Conservation (phyloP, 768 basidiomycete genomes). For the Lyophyllum atratum region DNA sequence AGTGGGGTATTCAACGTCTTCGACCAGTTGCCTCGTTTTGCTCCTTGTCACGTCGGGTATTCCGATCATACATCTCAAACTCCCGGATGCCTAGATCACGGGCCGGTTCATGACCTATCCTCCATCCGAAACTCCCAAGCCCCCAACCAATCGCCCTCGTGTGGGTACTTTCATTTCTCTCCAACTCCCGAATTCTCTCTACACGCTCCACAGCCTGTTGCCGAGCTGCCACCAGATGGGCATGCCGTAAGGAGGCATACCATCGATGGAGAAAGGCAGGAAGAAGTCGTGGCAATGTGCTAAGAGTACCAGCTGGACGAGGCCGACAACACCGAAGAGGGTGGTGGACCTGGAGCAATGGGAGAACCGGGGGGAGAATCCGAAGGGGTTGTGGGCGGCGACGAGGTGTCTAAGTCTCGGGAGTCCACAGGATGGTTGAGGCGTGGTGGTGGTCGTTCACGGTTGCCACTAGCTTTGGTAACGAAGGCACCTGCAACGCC, state of each 20-base stretch:
- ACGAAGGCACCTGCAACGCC: constrained; percentile 57
- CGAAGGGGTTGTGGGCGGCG: constrained; percentile 1
- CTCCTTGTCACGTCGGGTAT: neutral
- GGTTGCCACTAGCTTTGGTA: constrained; percentile 8
- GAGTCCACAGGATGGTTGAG: neutral
- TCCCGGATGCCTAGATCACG: constrained; percentile 14
- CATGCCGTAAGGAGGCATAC: constrained; percentile 65
- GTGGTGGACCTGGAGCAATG: neutral
- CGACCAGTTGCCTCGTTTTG: constrained; percentile 3
- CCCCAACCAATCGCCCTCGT: constrained; percentile 61
- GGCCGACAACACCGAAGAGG: constrained; percentile 13
- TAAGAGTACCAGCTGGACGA: constrained; percentile 20
- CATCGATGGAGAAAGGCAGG: constrained; percentile 49
- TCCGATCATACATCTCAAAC: constrained; percentile 20
- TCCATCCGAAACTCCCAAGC: constrained; percentile 65
- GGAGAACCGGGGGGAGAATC: constrained; percentile 11
- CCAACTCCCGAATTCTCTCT: constrained; percentile 65
- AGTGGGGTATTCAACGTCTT: neutral
- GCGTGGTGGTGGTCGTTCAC: neutral
- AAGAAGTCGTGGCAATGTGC: constrained; percentile 36
- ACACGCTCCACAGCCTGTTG: constrained; percentile 69
- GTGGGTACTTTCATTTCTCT: constrained; percentile 34
- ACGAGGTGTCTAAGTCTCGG: neutral
- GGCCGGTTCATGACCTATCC: constrained; percentile 18
- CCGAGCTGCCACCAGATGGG: constrained; percentile 70